Percentiles rank a stretch among this genome's conserved stretches.
Evolutionary conservation across 768 basidiomycete species (phyloP).

Genomic region (Xanthoconium purpureum): DNA sequence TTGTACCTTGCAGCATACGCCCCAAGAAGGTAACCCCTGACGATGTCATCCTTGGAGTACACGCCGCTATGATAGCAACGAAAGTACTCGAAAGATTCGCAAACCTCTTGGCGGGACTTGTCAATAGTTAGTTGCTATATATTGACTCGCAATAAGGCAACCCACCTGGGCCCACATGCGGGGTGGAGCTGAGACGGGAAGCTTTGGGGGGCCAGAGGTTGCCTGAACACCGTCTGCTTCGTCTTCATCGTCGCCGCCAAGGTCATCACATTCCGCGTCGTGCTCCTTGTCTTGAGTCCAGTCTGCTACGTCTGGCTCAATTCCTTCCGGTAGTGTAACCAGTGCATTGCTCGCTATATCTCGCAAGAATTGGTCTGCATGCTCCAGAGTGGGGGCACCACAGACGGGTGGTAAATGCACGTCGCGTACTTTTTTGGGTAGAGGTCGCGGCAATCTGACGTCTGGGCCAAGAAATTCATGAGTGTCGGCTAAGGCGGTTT

Average conservation of each 20-base stretch:
- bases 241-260: conserved; percentile 4
- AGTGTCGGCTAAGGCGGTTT: not conserved
- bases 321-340: conserved; percentile 3
- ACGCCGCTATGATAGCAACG: conserved; percentile 78
- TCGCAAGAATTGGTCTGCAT: conserved; percentile 17
- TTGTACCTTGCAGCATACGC: conserved; percentile 64
- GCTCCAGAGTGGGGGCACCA: conserved; percentile 7
- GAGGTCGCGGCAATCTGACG: conserved; percentile 17
- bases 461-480: conserved; percentile 18
- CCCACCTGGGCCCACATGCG: conserved; percentile 47
- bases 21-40: conserved; percentile 74
- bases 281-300: conserved; percentile 27
- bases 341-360: conserved; percentile 19
- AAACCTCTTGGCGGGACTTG: conserved; percentile 81
- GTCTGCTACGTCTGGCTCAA: conserved; percentile 10
- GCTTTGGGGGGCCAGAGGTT: conserved; percentile 6
- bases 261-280: conserved; percentile 13
- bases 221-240: conserved; percentile 12
- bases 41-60: conserved; percentile 57
- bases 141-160: not conserved
- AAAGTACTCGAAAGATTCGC: conserved; percentile 70
- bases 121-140: not conserved
- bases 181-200: conserved; percentile 29
- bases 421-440: conserved; percentile 17
- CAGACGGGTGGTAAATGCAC: not conserved